Percentiles rank a stretch among this genome's conserved stretches.
Conservation (phyloP, 179 eudicot species). For the Patellifolia procumbens region DNA sequence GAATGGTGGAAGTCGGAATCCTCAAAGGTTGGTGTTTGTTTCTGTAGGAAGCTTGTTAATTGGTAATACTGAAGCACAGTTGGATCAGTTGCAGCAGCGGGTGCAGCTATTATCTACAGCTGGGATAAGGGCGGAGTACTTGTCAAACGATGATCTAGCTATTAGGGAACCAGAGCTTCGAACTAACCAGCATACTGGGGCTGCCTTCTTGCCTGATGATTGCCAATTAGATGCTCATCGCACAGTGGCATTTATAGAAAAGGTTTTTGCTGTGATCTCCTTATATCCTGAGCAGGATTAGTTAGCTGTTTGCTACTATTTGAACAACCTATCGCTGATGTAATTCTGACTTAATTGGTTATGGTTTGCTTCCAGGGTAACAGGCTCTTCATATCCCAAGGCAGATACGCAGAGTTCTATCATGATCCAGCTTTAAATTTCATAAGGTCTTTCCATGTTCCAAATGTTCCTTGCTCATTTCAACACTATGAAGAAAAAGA, state of each 20-base stretch:
- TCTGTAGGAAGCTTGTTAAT: constrained; percentile 79
- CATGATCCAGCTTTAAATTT: constrained; percentile 70
- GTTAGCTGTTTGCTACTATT: constrained; percentile 8
- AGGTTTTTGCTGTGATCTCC: constrained; percentile 46
- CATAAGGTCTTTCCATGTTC: constrained; percentile 49
- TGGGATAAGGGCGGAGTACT: constrained; percentile 66
- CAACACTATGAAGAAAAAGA: background rate
- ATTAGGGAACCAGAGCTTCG: constrained; percentile 68
- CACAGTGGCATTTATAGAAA: constrained; percentile 70
- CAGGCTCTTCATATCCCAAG: constrained; percentile 64
- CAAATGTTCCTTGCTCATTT: background rate
- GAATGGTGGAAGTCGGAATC: background rate
- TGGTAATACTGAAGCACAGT: constrained; percentile 61
- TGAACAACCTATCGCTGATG: background rate
- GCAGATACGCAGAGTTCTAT: constrained; percentile 89
- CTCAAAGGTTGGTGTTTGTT: constrained; percentile 2
- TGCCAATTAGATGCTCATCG: constrained; percentile 76
- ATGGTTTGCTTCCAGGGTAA: constrained; percentile 54
- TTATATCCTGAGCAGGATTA: background rate
- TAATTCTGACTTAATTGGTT: constrained; percentile 3
- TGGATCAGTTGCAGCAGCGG: constrained; percentile 45
- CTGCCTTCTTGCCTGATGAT: constrained; percentile 83
- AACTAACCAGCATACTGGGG: constrained; percentile 60
- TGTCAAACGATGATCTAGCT: constrained; percentile 52
- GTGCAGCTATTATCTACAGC: constrained; percentile 59